Evolutionary conservation across 192 early-diverging fungal genomes (phyloP).

Genomic region (Chytriomyces sp.): DNA sequence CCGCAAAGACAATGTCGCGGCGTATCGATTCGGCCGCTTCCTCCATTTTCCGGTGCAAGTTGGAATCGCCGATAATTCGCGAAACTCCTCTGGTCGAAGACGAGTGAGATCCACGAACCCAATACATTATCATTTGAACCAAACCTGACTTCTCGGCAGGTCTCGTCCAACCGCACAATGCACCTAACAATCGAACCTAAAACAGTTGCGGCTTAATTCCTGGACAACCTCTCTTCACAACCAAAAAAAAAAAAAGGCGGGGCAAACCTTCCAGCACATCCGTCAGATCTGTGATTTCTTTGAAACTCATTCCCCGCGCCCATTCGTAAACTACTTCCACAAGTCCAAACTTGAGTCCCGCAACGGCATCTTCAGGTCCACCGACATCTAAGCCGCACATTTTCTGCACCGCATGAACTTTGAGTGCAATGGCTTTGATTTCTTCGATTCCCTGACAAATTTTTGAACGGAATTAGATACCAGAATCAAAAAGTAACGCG

Average conservation of each 20-base stretch:
- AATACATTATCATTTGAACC: too few species aligned
- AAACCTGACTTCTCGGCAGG: constrained; percentile 78
- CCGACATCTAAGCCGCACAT: constrained; percentile 67
- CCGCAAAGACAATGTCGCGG: constrained; percentile 96
- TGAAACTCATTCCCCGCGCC: constrained; percentile 91
- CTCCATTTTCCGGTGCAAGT: constrained; percentile 91
- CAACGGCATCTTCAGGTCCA: constrained; percentile 43
- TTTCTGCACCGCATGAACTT: constrained; percentile 76
- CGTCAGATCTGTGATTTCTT: constrained; percentile 88
- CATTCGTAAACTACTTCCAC: constrained; percentile 98
- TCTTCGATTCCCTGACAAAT: constrained; percentile 51
- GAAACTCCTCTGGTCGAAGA: constrained; percentile 63
- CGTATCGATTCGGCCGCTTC: constrained; percentile 83
- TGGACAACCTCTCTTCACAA: too few species aligned
- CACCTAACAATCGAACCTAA: constrained; percentile 89
- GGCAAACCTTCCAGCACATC: constrained; percentile 85
- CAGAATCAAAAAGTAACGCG: constrained; percentile 27
- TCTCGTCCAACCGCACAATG: constrained; percentile 92
- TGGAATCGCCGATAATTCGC: constrained; percentile 85
- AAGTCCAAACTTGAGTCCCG: constrained; percentile 77
- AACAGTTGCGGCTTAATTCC: too few species aligned
- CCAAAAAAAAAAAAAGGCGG: too few species aligned
- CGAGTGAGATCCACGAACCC: too few species aligned
- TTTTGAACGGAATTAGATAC: neutral
- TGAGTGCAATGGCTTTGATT: constrained; percentile 70